phyloP scores from a whole-genome alignment of 257 asterid species.

The Leptodermis oblonga region DNA sequence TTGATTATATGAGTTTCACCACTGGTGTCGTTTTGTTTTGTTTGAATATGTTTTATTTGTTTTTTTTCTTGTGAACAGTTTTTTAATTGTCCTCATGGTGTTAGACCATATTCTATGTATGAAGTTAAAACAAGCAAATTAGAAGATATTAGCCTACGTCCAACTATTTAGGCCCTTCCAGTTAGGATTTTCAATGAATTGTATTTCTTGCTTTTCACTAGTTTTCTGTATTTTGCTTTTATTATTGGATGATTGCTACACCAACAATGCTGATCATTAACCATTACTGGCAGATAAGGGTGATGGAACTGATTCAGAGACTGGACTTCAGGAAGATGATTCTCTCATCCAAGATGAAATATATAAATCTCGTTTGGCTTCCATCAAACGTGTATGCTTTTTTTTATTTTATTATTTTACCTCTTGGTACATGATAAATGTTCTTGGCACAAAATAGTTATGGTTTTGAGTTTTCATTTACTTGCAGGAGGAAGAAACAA shows the following conservation, averaged over 20 bases:
- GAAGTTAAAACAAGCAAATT: background rate
- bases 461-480: slow-evolving; percentile 20
- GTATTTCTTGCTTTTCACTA: background rate
- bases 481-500: slow-evolving; percentile 86
- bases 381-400: slow-evolving; percentile 81
- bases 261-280: slow-evolving; percentile 4
- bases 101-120: background rate
- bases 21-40: background rate
- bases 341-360: slow-evolving; percentile 83
- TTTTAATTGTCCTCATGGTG: background rate
- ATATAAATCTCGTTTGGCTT: slow-evolving; percentile 80
- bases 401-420: slow-evolving; percentile 8
- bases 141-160: background rate
- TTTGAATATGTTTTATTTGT: background rate
- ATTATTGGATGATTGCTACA: background rate
- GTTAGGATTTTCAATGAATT: background rate
- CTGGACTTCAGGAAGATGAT: slow-evolving; percentile 73
- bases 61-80: background rate
- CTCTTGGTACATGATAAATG: background rate
- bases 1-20: background rate
- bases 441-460: slow-evolving; percentile 10
- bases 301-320: slow-evolving; percentile 66
- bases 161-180: background rate
- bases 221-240: background rate
- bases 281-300: slow-evolving; percentile 57